A percentile compares a stretch with the other conserved stretches of the same genome.
phyloP scores from a whole-genome alignment of 352 stramenopile species.

The Phytopythium chamaehyphon region DNA sequence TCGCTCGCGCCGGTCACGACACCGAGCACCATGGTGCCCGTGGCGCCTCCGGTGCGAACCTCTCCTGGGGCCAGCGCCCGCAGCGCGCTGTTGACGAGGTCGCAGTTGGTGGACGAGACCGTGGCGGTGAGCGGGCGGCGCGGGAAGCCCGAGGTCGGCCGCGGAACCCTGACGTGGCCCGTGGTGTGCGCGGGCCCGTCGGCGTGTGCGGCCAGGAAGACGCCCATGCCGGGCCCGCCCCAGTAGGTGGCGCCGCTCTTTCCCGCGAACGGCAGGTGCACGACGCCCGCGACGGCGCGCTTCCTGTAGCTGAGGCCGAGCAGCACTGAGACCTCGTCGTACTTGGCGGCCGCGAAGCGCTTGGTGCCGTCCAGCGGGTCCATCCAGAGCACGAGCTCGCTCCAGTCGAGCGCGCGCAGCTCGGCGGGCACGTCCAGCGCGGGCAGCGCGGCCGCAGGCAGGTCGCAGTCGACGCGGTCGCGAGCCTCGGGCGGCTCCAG shows the following conservation, averaged over 20 bases:
- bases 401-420: slow-evolving; percentile 27
- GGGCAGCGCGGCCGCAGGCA: slow-evolving; percentile 19
- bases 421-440: slow-evolving; percentile 16
- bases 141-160: slow-evolving; percentile 24
- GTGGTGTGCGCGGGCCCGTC: slow-evolving; percentile 12
- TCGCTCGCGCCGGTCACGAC: slow-evolving; percentile 61
- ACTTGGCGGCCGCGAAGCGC: slow-evolving; percentile 68
- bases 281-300: slow-evolving; percentile 59
- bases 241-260: slow-evolving; percentile 54
- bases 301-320: slow-evolving; percentile 67
- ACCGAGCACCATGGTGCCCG: slow-evolving; percentile 66
- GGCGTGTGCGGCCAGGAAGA: slow-evolving; percentile 43
- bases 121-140: slow-evolving; percentile 41
- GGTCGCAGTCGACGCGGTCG: slow-evolving; percentile 46
- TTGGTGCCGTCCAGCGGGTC: slow-evolving; percentile 78
- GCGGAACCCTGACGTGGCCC: slow-evolving; percentile 20
- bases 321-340: slow-evolving; percentile 75
- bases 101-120: slow-evolving; percentile 52
- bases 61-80: slow-evolving; percentile 24
- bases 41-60: slow-evolving; percentile 52
- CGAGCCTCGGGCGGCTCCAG: slow-evolving; percentile 36
- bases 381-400: slow-evolving; percentile 70
- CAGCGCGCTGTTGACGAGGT: slow-evolving; percentile 41
- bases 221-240: slow-evolving; percentile 47
- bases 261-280: slow-evolving; percentile 68